These are phyloP conservation scores for Pyronema domesticum DNA, from an alignment of 495 filamentous ascomycete genomes.

Conservation along the genomic window DNA sequence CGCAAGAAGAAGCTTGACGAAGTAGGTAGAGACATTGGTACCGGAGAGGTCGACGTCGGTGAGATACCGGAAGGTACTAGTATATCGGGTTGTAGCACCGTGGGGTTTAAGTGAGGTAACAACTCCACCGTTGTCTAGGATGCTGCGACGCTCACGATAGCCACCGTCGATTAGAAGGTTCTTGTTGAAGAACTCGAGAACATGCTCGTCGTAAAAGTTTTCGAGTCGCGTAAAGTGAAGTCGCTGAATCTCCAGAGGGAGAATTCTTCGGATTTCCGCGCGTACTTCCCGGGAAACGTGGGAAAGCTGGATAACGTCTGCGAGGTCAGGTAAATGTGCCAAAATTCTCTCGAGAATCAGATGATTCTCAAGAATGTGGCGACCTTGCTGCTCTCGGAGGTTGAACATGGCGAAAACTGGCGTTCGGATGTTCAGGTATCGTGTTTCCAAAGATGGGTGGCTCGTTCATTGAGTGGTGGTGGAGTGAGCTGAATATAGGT, in stretches of 20 bases:
- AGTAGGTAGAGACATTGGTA: slow-evolving; percentile 14
- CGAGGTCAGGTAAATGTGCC: slow-evolving; percentile 14
- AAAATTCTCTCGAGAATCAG: slow-evolving; percentile 22
- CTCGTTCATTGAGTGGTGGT: too few species aligned
- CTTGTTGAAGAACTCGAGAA: slow-evolving; percentile 15
- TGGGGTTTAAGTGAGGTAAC: slow-evolving; percentile 8
- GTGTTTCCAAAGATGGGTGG: too few species aligned
- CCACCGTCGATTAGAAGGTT: slow-evolving; percentile 8
- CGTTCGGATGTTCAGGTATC: too few species aligned
- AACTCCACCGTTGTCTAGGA: slow-evolving; percentile 11
- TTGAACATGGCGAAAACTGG: neutral
- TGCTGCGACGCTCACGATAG: slow-evolving; percentile 7
- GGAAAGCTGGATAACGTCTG: slow-evolving; percentile 19
- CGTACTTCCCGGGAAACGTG: slow-evolving; percentile 18
- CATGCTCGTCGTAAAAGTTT: slow-evolving; percentile 12
- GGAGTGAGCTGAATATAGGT: too few species aligned
- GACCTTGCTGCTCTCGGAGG: slow-evolving; percentile 8
- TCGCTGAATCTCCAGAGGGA: slow-evolving; percentile 17
- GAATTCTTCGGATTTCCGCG: slow-evolving; percentile 14
- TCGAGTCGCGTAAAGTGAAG: slow-evolving; percentile 14
- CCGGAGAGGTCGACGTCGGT: slow-evolving; percentile 16
- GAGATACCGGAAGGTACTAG: slow-evolving; percentile 19
- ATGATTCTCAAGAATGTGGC: slow-evolving; percentile 20
- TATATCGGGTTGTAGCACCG: slow-evolving; percentile 2
- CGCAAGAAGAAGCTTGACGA: slow-evolving; percentile 19